Evolutionary conservation across 2,329 filamentous ascomycete genomes (phyloP), one percentile per base, ranked within the genome.

Genomic region (Claviceps pazoutovae): DNA sequence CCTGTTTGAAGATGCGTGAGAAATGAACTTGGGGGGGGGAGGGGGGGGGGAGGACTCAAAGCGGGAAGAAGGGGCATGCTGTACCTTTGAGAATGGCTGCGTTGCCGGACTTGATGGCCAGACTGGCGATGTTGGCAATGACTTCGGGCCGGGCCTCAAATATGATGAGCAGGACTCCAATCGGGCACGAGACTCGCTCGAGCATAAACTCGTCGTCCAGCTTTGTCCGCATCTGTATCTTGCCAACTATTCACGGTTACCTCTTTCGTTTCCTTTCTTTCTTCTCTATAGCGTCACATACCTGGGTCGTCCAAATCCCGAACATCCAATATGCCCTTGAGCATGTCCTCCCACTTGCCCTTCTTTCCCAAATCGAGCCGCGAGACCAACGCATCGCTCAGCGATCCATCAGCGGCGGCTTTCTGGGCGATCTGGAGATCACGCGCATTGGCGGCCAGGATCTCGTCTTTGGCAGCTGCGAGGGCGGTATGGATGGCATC

Each of bases 121-220:
- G 76, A 4, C 90, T 88, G 56, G 93, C 89, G 63, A 98, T 97
- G 68, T 98, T 98, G 64, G 91, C 93, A 63, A 98, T 96, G 57
- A 98, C 93, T 70, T 98, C 93, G 6, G 93, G 93, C 7, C 93
- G 85, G 38, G 93, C 93, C 71, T 98, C 93, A 64, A 98, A 98
- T 63, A 98, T 97, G 69, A 98, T 93, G 58, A 98, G 79, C 43
- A 98, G 79, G n/a, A 97, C 90, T 54, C 93, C 93, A 59, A 98
- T 97, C 5, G 93, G 93, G 65, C 88, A 95, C 42, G 88, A 89
- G 46, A 95, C 86, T 56, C 90, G 83, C 64, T 95, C 88, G 54
- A 98, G 77, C 50, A 84, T 76, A 50, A 98, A 77, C 50, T 83
- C 85, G 59, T 96, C 86, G 66, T 97, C 93, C 11, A 98, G 78